Conservation (phyloP, 208 protist species). For the Crithidia brevicula region DNA sequence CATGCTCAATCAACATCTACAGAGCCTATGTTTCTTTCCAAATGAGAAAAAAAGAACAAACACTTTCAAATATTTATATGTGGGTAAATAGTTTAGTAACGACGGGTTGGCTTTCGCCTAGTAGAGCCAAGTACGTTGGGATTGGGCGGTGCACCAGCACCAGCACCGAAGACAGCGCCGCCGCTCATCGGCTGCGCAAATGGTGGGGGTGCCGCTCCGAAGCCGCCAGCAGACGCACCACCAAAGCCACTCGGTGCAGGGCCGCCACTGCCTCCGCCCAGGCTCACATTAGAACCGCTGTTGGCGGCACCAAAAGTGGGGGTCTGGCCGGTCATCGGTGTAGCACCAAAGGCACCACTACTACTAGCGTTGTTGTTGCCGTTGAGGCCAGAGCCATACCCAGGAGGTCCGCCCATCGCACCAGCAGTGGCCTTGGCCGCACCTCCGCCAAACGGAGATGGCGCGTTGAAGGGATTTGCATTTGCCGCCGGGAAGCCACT, state of each 20-base stretch:
- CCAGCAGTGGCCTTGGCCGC: neutral
- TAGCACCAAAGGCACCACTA: constrained; percentile 7
- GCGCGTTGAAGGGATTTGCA: no score
- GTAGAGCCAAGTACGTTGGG: constrained; percentile 11
- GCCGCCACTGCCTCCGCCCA: no score
- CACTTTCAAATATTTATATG: no score
- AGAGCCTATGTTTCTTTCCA: no score
- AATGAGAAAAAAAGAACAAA: no score
- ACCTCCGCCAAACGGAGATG: neutral
- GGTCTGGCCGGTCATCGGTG: neutral
- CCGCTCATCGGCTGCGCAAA: constrained; percentile 22
- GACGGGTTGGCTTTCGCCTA: neutral
- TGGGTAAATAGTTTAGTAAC: no score
- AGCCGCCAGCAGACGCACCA: neutral
- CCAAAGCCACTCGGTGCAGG: neutral
- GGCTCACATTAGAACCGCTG: neutral
- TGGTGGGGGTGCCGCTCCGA: constrained; percentile 17
- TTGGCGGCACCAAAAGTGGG: constrained; percentile 12
- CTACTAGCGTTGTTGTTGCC: neutral
- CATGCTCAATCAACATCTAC: no score
- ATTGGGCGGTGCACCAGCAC: neutral
- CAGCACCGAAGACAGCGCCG: neutral
- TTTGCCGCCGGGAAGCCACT: no score
- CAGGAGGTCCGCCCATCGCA: no score
- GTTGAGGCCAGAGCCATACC: neutral